Percentiles rank a stretch among this genome's conserved stretches.
These are phyloP conservation scores for Favolaschia claudopus DNA, from an alignment of 768 basidiomycete species.

Conservation along the genomic window DNA sequence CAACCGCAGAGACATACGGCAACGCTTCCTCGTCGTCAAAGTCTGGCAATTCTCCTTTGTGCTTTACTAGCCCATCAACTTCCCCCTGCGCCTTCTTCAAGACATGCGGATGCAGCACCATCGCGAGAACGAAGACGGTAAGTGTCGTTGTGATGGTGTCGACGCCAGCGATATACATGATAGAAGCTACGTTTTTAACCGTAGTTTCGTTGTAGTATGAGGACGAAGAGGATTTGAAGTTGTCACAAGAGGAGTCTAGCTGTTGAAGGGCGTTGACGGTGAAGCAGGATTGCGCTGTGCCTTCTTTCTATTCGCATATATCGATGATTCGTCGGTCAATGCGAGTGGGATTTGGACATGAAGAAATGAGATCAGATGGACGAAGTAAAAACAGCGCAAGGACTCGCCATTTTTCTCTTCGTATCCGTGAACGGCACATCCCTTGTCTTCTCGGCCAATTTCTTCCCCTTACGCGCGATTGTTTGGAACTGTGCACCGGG, in stretches of 20 bases:
- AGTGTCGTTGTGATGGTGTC: slow-evolving; percentile 19
- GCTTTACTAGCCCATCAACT: no score
- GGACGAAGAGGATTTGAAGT: not conserved
- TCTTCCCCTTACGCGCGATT: slow-evolving; percentile 21
- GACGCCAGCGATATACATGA: slow-evolving; percentile 13
- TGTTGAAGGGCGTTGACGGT: not conserved
- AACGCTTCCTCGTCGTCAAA: not conserved
- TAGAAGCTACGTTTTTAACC: not conserved
- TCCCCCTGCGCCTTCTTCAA: slow-evolving; percentile 35
- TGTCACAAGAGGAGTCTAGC: no score
- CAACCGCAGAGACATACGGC: slow-evolving; percentile 1
- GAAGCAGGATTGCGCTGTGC: not conserved
- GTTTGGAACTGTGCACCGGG: slow-evolving; percentile 39
- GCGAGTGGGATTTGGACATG: no score
- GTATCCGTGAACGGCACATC: slow-evolving; percentile 17
- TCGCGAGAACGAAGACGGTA: slow-evolving; percentile 32
- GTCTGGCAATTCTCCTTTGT: not conserved
- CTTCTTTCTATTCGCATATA: no score
- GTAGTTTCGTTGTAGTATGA: not conserved
- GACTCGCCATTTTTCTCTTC: slow-evolving; percentile 15
- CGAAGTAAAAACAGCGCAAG: no score
- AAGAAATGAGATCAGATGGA: no score
- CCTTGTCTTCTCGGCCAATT: not conserved
- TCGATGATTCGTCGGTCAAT: no score
- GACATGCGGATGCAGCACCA: slow-evolving; percentile 33